Conservation (phyloP, 192 early-diverging fungal genomes). For the Geosiphon pyriformis region DNA sequence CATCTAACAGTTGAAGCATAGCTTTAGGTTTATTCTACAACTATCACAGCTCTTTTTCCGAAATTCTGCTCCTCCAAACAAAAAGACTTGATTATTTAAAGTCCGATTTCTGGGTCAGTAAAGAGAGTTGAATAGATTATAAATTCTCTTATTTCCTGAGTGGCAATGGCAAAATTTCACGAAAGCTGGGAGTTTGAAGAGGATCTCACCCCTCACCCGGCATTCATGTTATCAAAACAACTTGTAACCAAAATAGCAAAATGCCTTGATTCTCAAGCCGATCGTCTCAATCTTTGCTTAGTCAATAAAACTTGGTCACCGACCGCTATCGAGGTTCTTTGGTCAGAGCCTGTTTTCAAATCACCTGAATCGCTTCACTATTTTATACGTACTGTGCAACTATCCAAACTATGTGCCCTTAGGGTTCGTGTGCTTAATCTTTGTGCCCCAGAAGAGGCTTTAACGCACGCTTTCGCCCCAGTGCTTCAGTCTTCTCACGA, state of each 20-base stretch:
- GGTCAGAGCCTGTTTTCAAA: conserved; percentile 31
- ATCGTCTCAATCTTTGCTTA: conserved; percentile 28
- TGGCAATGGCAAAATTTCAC: no score
- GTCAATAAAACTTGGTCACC: conserved; percentile 30
- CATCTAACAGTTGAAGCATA: no score
- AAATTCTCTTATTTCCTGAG: no score
- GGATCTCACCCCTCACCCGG: neutral
- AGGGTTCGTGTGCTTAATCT: conserved; percentile 29
- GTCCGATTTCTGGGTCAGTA: no score
- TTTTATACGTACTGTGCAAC: conserved; percentile 19
- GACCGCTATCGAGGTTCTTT: conserved; percentile 31
- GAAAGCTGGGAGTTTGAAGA: neutral
- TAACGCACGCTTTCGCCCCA: neutral
- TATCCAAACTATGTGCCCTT: conserved; percentile 19
- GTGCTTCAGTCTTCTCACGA: neutral
- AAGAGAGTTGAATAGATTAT: no score
- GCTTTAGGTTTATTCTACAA: no score
- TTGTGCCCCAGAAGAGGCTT: conserved; percentile 16
- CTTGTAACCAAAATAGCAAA: neutral
- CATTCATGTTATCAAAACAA: neutral
- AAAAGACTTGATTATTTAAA: no score
- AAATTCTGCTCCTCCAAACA: no score
- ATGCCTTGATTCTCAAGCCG: conserved; percentile 17
- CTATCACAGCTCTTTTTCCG: no score
- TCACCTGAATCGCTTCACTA: conserved; percentile 26